A percentile compares a stretch with the other conserved stretches of the same genome.
phyloP scores from a whole-genome alignment of 1,284 basidiomycete species.

The Heterobasidion parviporum region DNA sequence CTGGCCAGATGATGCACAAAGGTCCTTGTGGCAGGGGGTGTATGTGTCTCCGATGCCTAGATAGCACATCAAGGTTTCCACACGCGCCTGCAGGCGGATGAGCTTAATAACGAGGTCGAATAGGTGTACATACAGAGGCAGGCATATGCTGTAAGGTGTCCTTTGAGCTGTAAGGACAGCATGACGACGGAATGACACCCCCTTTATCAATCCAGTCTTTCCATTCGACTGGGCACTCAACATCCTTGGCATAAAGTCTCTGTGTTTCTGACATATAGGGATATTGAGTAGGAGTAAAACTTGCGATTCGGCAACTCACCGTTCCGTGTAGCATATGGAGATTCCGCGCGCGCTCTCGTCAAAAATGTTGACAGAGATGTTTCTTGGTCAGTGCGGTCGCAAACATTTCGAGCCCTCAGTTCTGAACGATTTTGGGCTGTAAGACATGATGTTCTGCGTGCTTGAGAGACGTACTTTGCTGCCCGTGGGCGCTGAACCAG shows the following conservation, averaged over 20 bases:
- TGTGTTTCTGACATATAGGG: conserved; percentile 35
- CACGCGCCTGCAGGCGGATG: conserved; percentile 25
- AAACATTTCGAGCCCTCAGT: conserved; percentile 47
- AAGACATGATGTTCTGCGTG: neutral
- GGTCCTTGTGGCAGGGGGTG: conserved; percentile 74
- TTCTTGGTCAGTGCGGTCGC: conserved; percentile 35
- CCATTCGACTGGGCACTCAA: conserved; percentile 57
- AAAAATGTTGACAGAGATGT: conserved; percentile 41
- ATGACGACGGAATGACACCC: conserved; percentile 36
- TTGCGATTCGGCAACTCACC: neutral
- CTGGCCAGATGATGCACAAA: conserved; percentile 72
- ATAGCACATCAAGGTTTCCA: conserved; percentile 76
- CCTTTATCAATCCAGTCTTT: conserved; percentile 42
- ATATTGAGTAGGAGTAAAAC: neutral
- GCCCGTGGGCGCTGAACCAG: conserved; percentile 26
- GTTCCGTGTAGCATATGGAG: conserved; percentile 1
- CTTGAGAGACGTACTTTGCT: conserved; percentile 22
- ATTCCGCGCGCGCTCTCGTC: conserved; percentile 21
- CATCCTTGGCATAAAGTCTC: conserved; percentile 68
- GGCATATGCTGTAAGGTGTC: conserved; percentile 53
- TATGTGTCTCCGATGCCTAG: conserved; percentile 66
- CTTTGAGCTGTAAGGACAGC: conserved; percentile 39
- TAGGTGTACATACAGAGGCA: conserved; percentile 26
- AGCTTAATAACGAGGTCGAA: neutral
- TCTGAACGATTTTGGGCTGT: conserved; percentile 22